These are phyloP conservation scores for Kondoa subrosea DNA, from an alignment of 768 basidiomycete species.

Conservation along the genomic window DNA sequence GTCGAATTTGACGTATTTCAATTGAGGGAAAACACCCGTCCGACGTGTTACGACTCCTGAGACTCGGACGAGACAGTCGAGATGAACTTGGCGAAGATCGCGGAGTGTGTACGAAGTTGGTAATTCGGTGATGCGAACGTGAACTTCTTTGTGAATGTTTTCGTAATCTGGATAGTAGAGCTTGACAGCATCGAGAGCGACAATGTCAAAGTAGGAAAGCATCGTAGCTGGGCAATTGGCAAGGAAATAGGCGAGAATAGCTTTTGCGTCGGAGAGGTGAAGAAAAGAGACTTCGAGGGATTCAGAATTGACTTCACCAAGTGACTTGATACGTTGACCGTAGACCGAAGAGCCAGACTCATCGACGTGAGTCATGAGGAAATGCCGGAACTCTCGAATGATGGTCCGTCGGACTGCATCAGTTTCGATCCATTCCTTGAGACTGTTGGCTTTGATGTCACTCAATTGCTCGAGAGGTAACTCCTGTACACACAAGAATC, in stretches of 20 bases:
- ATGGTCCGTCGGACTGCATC: slow-evolving; percentile 81
- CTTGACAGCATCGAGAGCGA: slow-evolving; percentile 81
- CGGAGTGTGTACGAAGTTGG: slow-evolving; percentile 78
- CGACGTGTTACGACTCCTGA: slow-evolving; percentile 89
- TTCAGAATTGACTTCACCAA: slow-evolving; percentile 97
- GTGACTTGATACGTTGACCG: slow-evolving; percentile 74
- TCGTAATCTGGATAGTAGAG: slow-evolving; percentile 92
- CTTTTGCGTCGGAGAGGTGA: slow-evolving; percentile 80
- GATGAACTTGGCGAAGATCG: slow-evolving; percentile 74
- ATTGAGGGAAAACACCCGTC: slow-evolving; percentile 93
- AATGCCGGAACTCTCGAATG: slow-evolving; percentile 78
- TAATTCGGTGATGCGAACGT: slow-evolving; percentile 87
- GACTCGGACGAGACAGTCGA: slow-evolving; percentile 90
- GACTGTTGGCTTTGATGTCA: slow-evolving; percentile 93
- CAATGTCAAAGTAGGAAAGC: slow-evolving; percentile 85
- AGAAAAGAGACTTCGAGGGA: slow-evolving; percentile 93
- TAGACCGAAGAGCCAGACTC: slow-evolving; percentile 82
- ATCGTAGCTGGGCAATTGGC: slow-evolving; percentile 85
- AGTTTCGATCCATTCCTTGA: slow-evolving; percentile 92
- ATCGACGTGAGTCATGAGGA: slow-evolving; percentile 89
- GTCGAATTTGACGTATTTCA: slow-evolving; percentile 98
- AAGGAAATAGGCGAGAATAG: slow-evolving; percentile 91
- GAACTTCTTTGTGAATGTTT: slow-evolving; percentile 92
- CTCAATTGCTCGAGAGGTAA: slow-evolving; percentile 86
- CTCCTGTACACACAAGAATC: slow-evolving; percentile 42